Percentiles rank a stretch among this genome's conserved stretches.
Evolutionary conservation across 495 filamentous ascomycete species (phyloP).

Genomic region (Hyaloscypha bicolor): DNA sequence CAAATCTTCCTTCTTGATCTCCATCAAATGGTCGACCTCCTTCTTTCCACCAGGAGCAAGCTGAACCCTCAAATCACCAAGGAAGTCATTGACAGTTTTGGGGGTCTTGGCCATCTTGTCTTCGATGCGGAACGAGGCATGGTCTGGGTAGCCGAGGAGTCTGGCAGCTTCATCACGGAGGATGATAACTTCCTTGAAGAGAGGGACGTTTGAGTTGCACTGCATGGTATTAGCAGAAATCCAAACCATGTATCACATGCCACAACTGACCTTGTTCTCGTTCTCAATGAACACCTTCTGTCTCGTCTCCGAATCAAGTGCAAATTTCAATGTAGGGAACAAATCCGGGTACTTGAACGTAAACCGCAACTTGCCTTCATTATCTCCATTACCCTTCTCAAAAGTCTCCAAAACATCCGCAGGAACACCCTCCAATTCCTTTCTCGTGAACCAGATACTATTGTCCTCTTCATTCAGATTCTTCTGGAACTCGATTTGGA

Average conservation of each 20-base stretch:
- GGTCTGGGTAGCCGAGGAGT: conserved; percentile 87
- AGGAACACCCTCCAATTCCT: conserved; percentile 62
- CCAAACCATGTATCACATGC: not conserved
- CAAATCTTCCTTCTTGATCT: conserved; percentile 80
- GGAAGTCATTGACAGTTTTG: conserved; percentile 80
- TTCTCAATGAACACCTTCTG: conserved; percentile 59
- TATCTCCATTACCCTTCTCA: conserved; percentile 72
- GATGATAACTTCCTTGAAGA: conserved; percentile 86
- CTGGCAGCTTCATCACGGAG: conserved; percentile 93
- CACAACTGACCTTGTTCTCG: conserved; percentile 53
- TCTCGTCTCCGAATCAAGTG: conserved; percentile 55
- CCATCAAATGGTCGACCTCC: conserved; percentile 71
- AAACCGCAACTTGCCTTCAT: conserved; percentile 59
- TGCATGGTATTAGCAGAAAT: not conserved
- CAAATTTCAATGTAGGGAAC: conserved; percentile 62
- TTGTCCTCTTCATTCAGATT: conserved; percentile 64
- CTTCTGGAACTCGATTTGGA: conserved; percentile 60
- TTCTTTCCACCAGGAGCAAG: conserved; percentile 75
- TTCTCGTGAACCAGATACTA: conserved; percentile 59
- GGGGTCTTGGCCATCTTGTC: conserved; percentile 98
- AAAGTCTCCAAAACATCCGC: conserved; percentile 57
- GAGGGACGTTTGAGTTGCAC: conserved; percentile 80
- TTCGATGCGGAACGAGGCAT: conserved; percentile 89
- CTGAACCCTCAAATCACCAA: conserved; percentile 75
- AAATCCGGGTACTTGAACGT: conserved; percentile 66